These are phyloP conservation scores for Pythium pyrilobum DNA, from an alignment of 352 stramenopile species.

Conservation along the genomic window DNA sequence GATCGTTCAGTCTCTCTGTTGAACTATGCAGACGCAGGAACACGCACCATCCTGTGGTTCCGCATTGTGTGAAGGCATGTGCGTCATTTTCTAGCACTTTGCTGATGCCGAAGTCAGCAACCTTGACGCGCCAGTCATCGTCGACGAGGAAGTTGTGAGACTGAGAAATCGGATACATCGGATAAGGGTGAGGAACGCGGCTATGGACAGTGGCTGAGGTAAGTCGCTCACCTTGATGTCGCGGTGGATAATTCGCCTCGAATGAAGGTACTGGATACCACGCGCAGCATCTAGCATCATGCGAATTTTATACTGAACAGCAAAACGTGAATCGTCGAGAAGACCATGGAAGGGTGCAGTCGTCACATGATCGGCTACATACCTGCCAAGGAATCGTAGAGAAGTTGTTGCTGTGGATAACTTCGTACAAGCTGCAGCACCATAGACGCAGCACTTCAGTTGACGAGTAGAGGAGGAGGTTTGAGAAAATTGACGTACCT, in stretches of 20 bases:
- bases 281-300: conserved; percentile 87
- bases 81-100: conserved; percentile 84
- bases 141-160: conserved; percentile 89
- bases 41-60: conserved; percentile 78
- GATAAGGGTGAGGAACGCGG: too few species aligned
- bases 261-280: conserved; percentile 88
- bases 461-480: neutral
- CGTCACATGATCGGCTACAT: neutral
- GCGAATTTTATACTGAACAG: conserved; percentile 77
- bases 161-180: conserved; percentile 21
- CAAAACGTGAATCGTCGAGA: neutral
- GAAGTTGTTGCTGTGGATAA: conserved; percentile 88
- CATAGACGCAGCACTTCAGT: neutral
- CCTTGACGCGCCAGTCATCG: conserved; percentile 87
- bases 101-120: conserved; percentile 87
- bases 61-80: conserved; percentile 78
- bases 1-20: neutral
- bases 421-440: conserved; percentile 70
- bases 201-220: neutral
- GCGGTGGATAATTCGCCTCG: conserved; percentile 82
- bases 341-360: neutral
- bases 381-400: conserved; percentile 89
- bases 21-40: neutral
- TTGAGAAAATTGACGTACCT: conserved; percentile 38
- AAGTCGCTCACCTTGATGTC: conserved; percentile 77